These are phyloP conservation scores for Cynara cardunculus DNA, from an alignment of 129 eudicot species.

Conservation along the genomic window DNA sequence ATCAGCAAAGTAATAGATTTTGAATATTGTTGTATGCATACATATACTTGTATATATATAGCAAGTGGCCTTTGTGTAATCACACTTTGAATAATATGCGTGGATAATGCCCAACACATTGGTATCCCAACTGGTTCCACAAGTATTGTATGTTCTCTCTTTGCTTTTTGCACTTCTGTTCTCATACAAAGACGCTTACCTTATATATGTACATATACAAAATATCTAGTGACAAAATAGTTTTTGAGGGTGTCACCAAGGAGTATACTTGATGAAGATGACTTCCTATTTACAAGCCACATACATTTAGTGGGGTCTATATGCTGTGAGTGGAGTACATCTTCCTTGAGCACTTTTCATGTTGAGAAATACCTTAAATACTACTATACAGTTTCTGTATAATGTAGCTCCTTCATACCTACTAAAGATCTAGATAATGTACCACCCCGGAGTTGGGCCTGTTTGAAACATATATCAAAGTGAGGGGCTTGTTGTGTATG, in stretches of 20 bases:
- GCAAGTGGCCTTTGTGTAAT: neutral
- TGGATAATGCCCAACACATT: neutral
- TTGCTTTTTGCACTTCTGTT: neutral
- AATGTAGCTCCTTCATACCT: neutral
- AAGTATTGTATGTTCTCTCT: neutral
- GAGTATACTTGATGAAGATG: neutral
- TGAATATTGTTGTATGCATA: slow-evolving; percentile 1
- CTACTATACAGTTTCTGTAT: neutral
- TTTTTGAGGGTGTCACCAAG: neutral
- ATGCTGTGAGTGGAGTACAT: neutral
- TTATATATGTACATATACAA: neutral
- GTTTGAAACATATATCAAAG: neutral
- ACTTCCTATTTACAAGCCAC: neutral
- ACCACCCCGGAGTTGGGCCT: neutral
- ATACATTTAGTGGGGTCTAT: neutral
- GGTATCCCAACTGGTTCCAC: neutral
- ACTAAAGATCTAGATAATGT: neutral
- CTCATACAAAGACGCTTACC: neutral
- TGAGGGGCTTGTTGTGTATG: neutral
- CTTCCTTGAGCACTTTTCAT: neutral
- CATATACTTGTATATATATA: neutral
- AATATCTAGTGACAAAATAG: neutral
- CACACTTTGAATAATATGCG: neutral
- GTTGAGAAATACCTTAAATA: neutral
- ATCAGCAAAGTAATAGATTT: neutral